A percentile compares a stretch with the other conserved stretches of the same genome.
phyloP scores from a whole-genome alignment of 1,139 yeast species.

The Pichia kudriavzevii region DNA sequence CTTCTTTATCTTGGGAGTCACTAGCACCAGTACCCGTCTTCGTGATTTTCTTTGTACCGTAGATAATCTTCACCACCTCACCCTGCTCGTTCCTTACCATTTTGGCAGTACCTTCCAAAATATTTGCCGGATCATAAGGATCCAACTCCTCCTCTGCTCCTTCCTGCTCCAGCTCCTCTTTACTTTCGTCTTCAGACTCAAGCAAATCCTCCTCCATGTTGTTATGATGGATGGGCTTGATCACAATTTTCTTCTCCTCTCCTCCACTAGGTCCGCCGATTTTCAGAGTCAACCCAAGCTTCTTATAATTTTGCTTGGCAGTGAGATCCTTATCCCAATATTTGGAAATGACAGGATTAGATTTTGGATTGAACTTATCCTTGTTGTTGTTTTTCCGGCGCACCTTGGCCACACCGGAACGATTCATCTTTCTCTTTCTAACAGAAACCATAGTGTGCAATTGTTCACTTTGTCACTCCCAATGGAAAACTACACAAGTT shows the following conservation, averaged over 20 bases:
- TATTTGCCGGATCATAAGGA: conserved; percentile 47
- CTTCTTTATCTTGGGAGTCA: conserved; percentile 2
- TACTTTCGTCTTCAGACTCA: conserved; percentile 22
- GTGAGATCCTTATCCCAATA: conserved; percentile 87
- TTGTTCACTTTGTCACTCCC: too few relatives aligned
- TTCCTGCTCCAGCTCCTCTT: conserved; percentile 26
- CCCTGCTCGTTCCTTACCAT: conserved; percentile 71
- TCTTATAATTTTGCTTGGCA: conserved; percentile 73
- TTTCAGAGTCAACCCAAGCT: conserved; percentile 64
- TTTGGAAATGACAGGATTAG: conserved; percentile 77
- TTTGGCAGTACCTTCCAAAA: conserved; percentile 77
- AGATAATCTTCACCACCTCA: conserved; percentile 58
- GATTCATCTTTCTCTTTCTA: conserved; percentile 78
- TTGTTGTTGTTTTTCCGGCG: conserved; percentile 66
- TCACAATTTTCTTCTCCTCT: conserved; percentile 40
- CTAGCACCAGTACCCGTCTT: neutral
- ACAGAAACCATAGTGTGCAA: conserved; percentile 56
- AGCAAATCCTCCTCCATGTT: conserved; percentile 18
- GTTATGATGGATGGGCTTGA: conserved; percentile 23
- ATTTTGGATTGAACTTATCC: conserved; percentile 51
- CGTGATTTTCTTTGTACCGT: conserved; percentile 45
- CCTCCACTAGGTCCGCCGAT: conserved; percentile 67
- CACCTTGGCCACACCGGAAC: conserved; percentile 60
- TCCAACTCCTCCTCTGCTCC: conserved; percentile 29
- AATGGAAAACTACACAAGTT: too few relatives aligned